phyloP scores from a whole-genome alignment of 75 land plant species.

The Ceratopteris richardii region DNA sequence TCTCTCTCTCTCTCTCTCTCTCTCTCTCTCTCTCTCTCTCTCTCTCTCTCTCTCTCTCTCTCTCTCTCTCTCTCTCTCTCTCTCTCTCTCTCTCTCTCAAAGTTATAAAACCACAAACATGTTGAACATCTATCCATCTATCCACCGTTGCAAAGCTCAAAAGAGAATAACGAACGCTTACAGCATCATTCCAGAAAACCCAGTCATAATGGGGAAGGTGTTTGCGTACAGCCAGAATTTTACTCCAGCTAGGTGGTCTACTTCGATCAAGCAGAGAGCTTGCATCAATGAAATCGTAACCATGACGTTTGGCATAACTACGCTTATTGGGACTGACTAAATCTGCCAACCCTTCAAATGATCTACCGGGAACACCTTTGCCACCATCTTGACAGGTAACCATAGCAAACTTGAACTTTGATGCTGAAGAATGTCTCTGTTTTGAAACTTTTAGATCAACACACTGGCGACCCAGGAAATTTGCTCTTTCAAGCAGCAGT shows the following conservation, averaged over 20 bases:
- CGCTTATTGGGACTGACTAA: conserved; percentile 43
- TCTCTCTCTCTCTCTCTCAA: too few relatives aligned
- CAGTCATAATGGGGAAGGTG: conserved; percentile 39
- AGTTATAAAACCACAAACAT: too few relatives aligned
- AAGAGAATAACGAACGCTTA: conserved; percentile 29
- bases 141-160: too few relatives aligned
- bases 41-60: too few relatives aligned
- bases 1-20: too few relatives aligned
- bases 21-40: too few relatives aligned
- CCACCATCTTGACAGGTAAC: conserved; percentile 50
- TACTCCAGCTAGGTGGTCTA: conserved; percentile 74
- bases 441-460: background rate
- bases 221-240: conserved; percentile 46
- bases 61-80: too few relatives aligned
- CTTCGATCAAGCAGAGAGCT: conserved; percentile 26
- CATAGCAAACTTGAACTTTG: conserved; percentile 42
- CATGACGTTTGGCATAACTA: conserved; percentile 37
- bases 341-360: conserved; percentile 53
- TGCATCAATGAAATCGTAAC: conserved; percentile 55
- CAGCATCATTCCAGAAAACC: conserved; percentile 79
- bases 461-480: conserved; percentile 50
- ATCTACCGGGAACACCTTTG: conserved; percentile 21
- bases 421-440: background rate
- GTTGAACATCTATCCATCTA: too few relatives aligned
- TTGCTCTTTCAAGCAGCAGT: conserved; percentile 43